Evolutionary conservation across 768 basidiomycete genomes (phyloP).

Genomic region (Dictyophora rubrovolvata): DNA sequence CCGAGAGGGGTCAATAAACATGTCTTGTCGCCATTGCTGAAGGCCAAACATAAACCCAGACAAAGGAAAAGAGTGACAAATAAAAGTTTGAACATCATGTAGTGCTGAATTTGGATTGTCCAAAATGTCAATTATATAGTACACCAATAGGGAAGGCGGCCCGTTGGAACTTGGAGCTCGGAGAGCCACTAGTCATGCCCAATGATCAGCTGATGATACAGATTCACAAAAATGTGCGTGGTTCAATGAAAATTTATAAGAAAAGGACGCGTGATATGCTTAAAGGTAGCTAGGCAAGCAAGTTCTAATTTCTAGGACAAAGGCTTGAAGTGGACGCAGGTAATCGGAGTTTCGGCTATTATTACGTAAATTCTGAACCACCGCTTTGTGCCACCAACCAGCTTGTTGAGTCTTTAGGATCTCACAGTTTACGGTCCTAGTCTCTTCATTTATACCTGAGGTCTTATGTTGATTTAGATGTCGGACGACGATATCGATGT

Average conservation of each 20-base stretch:
- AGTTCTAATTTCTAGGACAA: too few species aligned
- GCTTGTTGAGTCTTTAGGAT: neutral
- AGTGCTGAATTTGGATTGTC: too few species aligned
- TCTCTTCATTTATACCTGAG: neutral
- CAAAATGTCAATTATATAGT: neutral
- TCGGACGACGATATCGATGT: constrained; percentile 27
- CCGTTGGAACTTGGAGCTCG: neutral
- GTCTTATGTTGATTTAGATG: neutral
- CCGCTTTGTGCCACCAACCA: neutral
- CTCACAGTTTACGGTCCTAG: neutral
- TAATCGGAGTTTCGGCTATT: neutral
- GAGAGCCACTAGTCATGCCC: neutral
- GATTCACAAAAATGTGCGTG: neutral
- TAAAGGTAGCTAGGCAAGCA: too few species aligned
- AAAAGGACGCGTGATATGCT: too few species aligned
- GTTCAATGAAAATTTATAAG: too few species aligned
- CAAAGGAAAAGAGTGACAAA: neutral
- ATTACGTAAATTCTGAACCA: neutral
- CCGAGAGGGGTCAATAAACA: constrained; percentile 23
- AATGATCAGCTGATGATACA: neutral
- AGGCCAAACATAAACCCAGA: neutral
- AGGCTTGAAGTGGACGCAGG: neutral
- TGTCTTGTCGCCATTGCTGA: neutral
- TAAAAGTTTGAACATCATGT: too few species aligned
- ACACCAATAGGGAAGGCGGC: neutral